These are phyloP conservation scores for Barnettozyma populi DNA, from an alignment of 805 yeast species.

Conservation along the genomic window DNA sequence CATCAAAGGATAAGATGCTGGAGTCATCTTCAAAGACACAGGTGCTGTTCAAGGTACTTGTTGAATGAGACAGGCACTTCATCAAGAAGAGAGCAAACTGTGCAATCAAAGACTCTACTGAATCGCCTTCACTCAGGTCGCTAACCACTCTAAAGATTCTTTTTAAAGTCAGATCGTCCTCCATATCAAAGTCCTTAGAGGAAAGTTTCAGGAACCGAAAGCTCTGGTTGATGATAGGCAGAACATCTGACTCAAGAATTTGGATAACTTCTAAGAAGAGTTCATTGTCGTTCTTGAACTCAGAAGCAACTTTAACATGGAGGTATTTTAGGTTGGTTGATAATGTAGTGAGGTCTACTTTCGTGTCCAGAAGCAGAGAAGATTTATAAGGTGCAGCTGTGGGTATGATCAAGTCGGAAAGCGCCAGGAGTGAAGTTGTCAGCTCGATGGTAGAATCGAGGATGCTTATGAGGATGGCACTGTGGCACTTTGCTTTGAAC, in stretches of 20 bases:
- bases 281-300: conserved; percentile 6
- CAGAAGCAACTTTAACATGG: conserved; percentile 3
- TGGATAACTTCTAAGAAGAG: conserved; percentile 6
- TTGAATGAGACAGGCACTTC: conserved; percentile 1
- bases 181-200: not conserved
- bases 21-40: not conserved
- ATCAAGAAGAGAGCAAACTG: conserved; percentile 1
- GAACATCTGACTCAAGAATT: conserved; percentile 3
- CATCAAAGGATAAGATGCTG: not conserved
- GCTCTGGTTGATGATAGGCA: conserved; percentile 7
- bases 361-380: conserved; percentile 1
- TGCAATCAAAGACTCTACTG: conserved; percentile 1
- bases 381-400: not conserved
- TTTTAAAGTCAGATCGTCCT: not conserved
- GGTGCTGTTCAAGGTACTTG: not conserved
- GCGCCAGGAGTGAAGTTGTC: not conserved
- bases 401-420: conserved; percentile 3
- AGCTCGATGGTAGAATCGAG: conserved; percentile 1
- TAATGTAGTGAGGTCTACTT: not conserved
- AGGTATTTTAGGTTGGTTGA: conserved; percentile 7
- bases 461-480: conserved; percentile 4
- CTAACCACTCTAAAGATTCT: not conserved
- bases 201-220: not conserved
- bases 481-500: conserved; percentile 1
- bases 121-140: not conserved